phyloP scores from a whole-genome alignment of 2,329 filamentous ascomycete species.

The Nemania bipapillata region DNA sequence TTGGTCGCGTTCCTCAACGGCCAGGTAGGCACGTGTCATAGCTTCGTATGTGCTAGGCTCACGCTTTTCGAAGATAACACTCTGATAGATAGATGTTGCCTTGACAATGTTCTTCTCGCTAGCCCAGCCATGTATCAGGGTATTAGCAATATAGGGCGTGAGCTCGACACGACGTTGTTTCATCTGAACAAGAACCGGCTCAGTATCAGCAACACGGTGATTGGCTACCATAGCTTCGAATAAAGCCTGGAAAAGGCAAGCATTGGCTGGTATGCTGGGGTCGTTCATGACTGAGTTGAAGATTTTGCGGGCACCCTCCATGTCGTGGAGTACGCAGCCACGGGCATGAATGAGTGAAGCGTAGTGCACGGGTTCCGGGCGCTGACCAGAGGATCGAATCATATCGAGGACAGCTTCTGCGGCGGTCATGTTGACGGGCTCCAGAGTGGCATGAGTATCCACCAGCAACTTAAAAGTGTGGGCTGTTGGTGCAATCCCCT shows the following conservation, averaged over 20 bases:
- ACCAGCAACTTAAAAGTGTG: slow-evolving; percentile 98
- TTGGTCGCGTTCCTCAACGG: slow-evolving; percentile 79
- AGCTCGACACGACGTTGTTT: slow-evolving; percentile 76
- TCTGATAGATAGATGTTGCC: slow-evolving; percentile 80
- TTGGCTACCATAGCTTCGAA: slow-evolving; percentile 98
- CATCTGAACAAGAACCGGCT: slow-evolving; percentile 81
- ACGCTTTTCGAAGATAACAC: slow-evolving; percentile 79
- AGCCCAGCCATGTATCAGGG: slow-evolving; percentile 96
- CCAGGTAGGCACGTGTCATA: slow-evolving; percentile 93
- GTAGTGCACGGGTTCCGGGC: slow-evolving; percentile 92
- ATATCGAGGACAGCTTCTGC: slow-evolving; percentile 84
- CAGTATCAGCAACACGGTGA: slow-evolving; percentile 80
- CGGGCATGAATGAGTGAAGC: slow-evolving; percentile 95
- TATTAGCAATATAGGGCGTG: slow-evolving; percentile 98
- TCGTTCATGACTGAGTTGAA: slow-evolving; percentile 84
- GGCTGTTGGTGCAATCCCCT: slow-evolving; percentile 87
- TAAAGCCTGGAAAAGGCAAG: slow-evolving; percentile 94
- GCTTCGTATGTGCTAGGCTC: slow-evolving; percentile 99
- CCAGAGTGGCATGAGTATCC: slow-evolving; percentile 92
- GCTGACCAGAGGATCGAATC: slow-evolving; percentile 78
- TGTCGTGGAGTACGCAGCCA: slow-evolving; percentile 91
- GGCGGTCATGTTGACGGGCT: slow-evolving; percentile 87
- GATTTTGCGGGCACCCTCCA: slow-evolving; percentile 80
- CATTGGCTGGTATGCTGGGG: slow-evolving; percentile 73
- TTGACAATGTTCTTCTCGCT: slow-evolving; percentile 81